Evolutionary conservation across 169 alveolate genomes (phyloP).

Genomic region (Babesia ovata): DNA sequence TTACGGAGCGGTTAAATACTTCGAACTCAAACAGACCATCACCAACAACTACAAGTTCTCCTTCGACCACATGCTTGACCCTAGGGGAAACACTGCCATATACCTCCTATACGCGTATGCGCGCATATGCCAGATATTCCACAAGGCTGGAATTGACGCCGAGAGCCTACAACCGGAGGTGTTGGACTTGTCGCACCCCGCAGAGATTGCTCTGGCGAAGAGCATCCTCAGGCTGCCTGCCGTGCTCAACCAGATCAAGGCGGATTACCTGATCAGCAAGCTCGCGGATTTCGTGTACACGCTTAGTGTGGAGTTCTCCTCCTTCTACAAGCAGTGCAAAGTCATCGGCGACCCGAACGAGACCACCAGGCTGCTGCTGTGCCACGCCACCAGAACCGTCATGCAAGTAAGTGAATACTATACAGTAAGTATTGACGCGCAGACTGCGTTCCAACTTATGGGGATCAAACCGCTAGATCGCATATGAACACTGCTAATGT

Average conservation of each 20-base stretch:
- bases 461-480: slow-evolving; percentile 84
- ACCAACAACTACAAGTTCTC: slow-evolving; percentile 93
- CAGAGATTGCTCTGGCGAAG: slow-evolving; percentile 73
- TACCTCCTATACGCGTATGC: slow-evolving; percentile 94
- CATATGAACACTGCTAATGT: slow-evolving; percentile 68
- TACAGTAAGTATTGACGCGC: slow-evolving; percentile 72
- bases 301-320: slow-evolving; percentile 89
- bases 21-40: slow-evolving; percentile 95
- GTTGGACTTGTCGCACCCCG: slow-evolving; percentile 51
- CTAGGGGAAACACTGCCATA: slow-evolving; percentile 97
- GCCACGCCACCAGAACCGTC: slow-evolving; percentile 87
- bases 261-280: slow-evolving; percentile 70
- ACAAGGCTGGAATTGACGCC: slow-evolving; percentile 83
- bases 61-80: slow-evolving; percentile 97
- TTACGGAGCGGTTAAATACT: slow-evolving; percentile 96
- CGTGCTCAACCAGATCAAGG: slow-evolving; percentile 65
- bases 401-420: slow-evolving; percentile 79
- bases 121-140: slow-evolving; percentile 91
- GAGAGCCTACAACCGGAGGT: slow-evolving; percentile 12
- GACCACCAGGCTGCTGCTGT: slow-evolving; percentile 88
- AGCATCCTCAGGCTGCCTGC: slow-evolving; percentile 75
- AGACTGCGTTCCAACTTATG: slow-evolving; percentile 69
- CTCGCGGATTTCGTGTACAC: slow-evolving; percentile 94
- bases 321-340: slow-evolving; percentile 92
- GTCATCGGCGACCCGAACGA: slow-evolving; percentile 89